Evolutionary conservation across 1,284 basidiomycete genomes (phyloP).

Genomic region (Jaminaea rosea): DNA sequence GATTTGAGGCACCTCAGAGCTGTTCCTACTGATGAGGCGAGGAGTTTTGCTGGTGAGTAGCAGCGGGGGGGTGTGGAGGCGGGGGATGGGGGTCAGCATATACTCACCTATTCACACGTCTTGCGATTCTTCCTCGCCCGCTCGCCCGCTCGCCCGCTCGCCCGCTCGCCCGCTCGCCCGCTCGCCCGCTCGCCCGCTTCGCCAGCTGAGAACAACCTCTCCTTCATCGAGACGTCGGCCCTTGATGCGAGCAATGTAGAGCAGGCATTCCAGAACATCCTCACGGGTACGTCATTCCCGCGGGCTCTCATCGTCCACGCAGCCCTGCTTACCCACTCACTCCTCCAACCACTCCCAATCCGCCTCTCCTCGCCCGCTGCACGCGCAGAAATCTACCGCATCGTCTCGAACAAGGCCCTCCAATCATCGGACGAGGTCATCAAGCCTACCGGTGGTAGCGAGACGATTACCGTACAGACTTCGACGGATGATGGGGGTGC

Average conservation of each 20-base stretch:
- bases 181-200: too few species aligned
- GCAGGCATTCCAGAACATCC: constrained; percentile 81
- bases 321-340: not conserved
- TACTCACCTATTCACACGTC: too few species aligned
- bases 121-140: too few species aligned
- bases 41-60: constrained; percentile 43
- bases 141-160: too few species aligned
- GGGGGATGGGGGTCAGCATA: too few species aligned
- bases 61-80: not conserved
- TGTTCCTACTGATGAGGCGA: constrained; percentile 70
- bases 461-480: constrained; percentile 47
- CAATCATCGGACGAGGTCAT: constrained; percentile 47
- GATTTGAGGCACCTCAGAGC: constrained; percentile 95
- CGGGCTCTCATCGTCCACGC: not conserved
- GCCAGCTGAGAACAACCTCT: constrained; percentile 71
- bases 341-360: not conserved
- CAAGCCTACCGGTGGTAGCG: constrained; percentile 41
- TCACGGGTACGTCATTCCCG: constrained; percentile 63
- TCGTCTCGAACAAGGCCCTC: constrained; percentile 47
- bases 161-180: too few species aligned
- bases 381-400: constrained; percentile 46
- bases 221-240: constrained; percentile 91
- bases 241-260: constrained; percentile 99
- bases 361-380: not conserved
- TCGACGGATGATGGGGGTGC: constrained; percentile 42